Percentiles rank a stretch among this genome's conserved stretches.
Evolutionary conservation across 2,329 filamentous ascomycete genomes (phyloP).

Genomic region (Nemania sp.): DNA sequence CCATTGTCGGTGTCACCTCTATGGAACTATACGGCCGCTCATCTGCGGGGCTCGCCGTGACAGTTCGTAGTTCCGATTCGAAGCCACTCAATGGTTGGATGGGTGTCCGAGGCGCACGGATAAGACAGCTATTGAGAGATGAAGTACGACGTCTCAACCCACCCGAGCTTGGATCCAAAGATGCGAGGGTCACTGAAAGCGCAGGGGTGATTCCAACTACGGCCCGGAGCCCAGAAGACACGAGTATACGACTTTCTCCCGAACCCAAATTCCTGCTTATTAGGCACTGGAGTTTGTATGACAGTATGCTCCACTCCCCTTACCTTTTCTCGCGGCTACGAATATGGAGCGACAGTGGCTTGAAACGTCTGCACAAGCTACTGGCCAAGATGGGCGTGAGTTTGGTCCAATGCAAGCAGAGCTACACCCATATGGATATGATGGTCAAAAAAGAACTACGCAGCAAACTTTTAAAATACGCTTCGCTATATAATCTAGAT

Average conservation of each 20-base stretch:
- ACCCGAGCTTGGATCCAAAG: conserved; percentile 61
- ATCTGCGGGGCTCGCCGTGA: conserved; percentile 74
- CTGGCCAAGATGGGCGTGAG: conserved; percentile 98
- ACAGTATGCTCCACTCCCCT: conserved; percentile 97
- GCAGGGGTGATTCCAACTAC: conserved; percentile 87
- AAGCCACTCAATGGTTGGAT: conserved; percentile 73
- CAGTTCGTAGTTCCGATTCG: conserved; percentile 59
- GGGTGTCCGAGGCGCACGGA: conserved; percentile 78
- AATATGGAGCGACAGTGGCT: conserved; percentile 89
- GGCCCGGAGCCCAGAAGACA: conserved; percentile 86
- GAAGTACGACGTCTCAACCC: conserved; percentile 94
- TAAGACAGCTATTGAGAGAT: conserved; percentile 84
- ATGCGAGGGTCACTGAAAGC: conserved; percentile 66
- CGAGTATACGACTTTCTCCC: conserved; percentile 86
- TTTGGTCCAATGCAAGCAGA: conserved; percentile 90
- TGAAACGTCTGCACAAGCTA: conserved; percentile 88
- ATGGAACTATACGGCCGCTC: conserved; percentile 90
- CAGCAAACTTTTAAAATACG: conserved; percentile 86
- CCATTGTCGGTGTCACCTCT: conserved; percentile 93
- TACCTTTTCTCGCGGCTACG: conserved; percentile 91
- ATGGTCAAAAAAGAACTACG: conserved; percentile 87
- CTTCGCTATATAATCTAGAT: conserved; percentile 89
- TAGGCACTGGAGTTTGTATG: conserved; percentile 95
- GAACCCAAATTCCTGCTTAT: conserved; percentile 93
- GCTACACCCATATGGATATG: conserved; percentile 98